Evolutionary conservation across 176 grass and related monocot species (phyloP), one percentile per base, ranked within the genome.

Genomic region (Chloris gayana): DNA sequence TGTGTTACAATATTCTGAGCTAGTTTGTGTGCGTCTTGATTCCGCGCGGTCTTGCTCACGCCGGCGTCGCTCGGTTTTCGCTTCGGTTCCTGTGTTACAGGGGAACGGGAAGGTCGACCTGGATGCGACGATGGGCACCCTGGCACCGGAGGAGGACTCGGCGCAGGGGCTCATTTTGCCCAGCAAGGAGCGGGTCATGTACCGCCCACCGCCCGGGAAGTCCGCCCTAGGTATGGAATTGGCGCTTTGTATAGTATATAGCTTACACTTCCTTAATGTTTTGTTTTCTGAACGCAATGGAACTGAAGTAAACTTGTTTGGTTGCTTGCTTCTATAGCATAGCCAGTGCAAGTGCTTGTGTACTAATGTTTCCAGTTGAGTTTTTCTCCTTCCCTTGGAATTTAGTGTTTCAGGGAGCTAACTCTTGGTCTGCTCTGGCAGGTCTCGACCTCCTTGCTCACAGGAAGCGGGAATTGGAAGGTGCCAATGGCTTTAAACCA

Each of bases 401-500:
- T 41, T 33, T 32, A 22, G 1, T 34, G 34, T 63, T 83, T 60
- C 32, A 25, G 59, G 62, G 53, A 71, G 64, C 66, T 67, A 72
- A 94, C 38, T 18, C 0, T 24, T 54, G 57, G 26, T 54, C 27
- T 84, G 64, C 50, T 75, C 88, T 46, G 85, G 30, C 73, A 98
- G 96, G 96, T 65, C 66, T 95, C 80, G 96, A 98, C 74, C 64
- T 85, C 37, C 89, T 98, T 53, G 96, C 96, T 34, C 85, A 56
- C 60, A 83, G 64, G 42, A 98, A 98, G 61, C 88, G 90, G 68
- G 95, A 67, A 25, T 58, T 65, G 0, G 86, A 82, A 72, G 85
- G 49, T 0, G 57, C 53, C 69, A 86, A 49, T 79, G 71, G 47
- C 4, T 95, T 95, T 75, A 93, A 91, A 84, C 81, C 53, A 0